These are phyloP conservation scores for Ceratocystis eucalypticola DNA, from an alignment of 2,329 filamentous ascomycete species.

Conservation along the genomic window DNA sequence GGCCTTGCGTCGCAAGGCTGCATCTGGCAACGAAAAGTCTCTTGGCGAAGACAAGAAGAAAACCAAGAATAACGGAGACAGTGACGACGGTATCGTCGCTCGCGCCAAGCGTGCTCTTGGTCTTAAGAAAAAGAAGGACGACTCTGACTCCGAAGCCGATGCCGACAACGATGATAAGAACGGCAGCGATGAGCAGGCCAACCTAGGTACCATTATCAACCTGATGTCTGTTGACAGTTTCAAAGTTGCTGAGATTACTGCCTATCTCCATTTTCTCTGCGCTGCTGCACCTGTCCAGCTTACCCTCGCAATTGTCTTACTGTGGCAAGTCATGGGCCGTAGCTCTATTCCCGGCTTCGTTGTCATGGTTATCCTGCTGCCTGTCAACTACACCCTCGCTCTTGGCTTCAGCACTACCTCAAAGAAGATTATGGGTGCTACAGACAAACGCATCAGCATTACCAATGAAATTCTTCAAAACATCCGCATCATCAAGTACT, in stretches of 20 bases:
- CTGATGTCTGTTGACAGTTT: conserved; percentile 99
- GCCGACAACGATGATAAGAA: conserved; percentile 28
- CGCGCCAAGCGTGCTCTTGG: conserved; percentile 45
- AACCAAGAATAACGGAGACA: conserved; percentile 28
- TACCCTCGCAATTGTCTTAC: conserved; percentile 60
- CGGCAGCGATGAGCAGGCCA: conserved; percentile 59
- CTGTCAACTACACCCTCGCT: conserved; percentile 80
- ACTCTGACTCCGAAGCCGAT: conserved; percentile 22
- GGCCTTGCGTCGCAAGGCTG: conserved; percentile 78
- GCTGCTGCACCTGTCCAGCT: conserved; percentile 84
- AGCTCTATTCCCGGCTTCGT: conserved; percentile 89
- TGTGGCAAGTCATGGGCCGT: conserved; percentile 81
- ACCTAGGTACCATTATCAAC: conserved; percentile 96
- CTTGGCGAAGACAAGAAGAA: conserved; percentile 46
- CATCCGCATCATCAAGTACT: conserved; percentile 98
- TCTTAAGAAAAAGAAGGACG: conserved; percentile 38
- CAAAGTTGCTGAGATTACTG: conserved; percentile 89
- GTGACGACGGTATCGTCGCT: conserved; percentile 30
- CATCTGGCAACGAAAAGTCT: conserved; percentile 60
- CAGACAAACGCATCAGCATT: conserved; percentile 87
- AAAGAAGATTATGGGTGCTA: conserved; percentile 81
- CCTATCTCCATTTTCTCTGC: conserved; percentile 92
- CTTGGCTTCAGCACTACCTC: conserved; percentile 75
- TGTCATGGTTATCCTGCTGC: conserved; percentile 78
- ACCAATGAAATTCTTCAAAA: conserved; percentile 97